Percentiles rank a stretch among this genome's conserved stretches.
Evolutionary conservation across 257 asterid species (phyloP).

Genomic region (Fraxinus anomala): DNA sequence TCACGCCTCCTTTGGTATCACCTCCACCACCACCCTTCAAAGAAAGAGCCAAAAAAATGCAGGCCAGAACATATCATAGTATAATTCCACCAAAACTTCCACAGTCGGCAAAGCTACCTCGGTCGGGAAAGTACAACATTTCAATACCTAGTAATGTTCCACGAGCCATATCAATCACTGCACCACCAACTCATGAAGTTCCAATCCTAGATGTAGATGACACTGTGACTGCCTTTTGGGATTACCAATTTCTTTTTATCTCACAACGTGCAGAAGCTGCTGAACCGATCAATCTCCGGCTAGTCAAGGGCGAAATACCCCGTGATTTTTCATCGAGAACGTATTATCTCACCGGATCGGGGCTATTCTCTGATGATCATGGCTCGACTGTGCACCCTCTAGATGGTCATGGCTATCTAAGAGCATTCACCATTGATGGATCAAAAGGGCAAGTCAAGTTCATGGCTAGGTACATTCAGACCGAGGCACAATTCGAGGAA

Average conservation of each 20-base stretch:
- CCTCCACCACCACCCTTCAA: constrained; percentile 1
- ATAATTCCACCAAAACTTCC: constrained; percentile 50
- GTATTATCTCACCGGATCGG: constrained; percentile 89
- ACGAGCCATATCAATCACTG: constrained; percentile 65
- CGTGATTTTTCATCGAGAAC: constrained; percentile 75
- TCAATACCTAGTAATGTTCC: constrained; percentile 43
- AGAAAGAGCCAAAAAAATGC: constrained; percentile 46
- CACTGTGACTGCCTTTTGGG: constrained; percentile 73
- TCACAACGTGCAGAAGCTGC: constrained; percentile 88
- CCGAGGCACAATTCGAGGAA: constrained; percentile 94
- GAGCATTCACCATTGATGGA: constrained; percentile 61
- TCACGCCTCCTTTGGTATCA: background rate
- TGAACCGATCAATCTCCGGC: constrained; percentile 63
- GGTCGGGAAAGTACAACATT: constrained; percentile 39
- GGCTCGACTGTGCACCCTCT: constrained; percentile 98
- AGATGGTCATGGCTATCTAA: constrained; percentile 89
- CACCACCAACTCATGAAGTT: constrained; percentile 36
- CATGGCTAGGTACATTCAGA: constrained; percentile 86
- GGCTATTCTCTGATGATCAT: constrained; percentile 84
- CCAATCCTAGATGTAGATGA: constrained; percentile 45
- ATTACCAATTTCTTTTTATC: constrained; percentile 81
- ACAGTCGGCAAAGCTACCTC: constrained; percentile 45
- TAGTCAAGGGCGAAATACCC: constrained; percentile 80
- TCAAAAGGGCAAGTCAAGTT: constrained; percentile 56
- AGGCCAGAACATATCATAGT: constrained; percentile 59